These are phyloP conservation scores for Clonostachys solani DNA, from an alignment of 2,329 filamentous ascomycete species.

Conservation along the genomic window DNA sequence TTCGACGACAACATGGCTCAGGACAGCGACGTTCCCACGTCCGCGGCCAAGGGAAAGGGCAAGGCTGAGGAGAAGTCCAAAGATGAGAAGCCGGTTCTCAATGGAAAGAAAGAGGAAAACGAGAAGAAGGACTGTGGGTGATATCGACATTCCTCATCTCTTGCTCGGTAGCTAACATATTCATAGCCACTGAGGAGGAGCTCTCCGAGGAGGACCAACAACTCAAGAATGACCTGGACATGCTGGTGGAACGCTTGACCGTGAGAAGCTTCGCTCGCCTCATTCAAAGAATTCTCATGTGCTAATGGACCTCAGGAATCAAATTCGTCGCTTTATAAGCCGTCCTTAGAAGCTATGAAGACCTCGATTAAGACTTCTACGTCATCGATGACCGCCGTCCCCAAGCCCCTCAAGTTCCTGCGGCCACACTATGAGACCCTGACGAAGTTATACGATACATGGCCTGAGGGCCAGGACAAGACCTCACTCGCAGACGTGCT, in stretches of 20 bases:
- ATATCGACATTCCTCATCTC: conserved; percentile 2
- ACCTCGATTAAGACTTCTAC: conserved; percentile 98
- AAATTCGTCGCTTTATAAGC: conserved; percentile 82
- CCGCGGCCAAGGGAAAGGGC: conserved; percentile 92
- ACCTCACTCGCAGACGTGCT: conserved; percentile 89
- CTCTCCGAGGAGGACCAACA: conserved; percentile 97
- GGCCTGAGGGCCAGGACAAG: conserved; percentile 82
- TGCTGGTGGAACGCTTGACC: conserved; percentile 93
- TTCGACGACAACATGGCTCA: conserved; percentile 71
- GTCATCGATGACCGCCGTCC: conserved; percentile 98
- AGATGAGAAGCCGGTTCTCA: conserved; percentile 64
- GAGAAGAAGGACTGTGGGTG: conserved; percentile 41
- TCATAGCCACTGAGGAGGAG: conserved; percentile 62
- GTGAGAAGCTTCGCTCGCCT: conserved; percentile 39
- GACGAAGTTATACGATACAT: conserved; percentile 83
- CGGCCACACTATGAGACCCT: conserved; percentile 93
- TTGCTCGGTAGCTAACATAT: conserved; percentile 2
- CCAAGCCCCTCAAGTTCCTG: conserved; percentile 96
- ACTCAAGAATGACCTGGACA: conserved; percentile 95
- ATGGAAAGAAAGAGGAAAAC: conserved; percentile 77
- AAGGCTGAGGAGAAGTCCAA: conserved; percentile 74
- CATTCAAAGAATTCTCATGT: neutral
- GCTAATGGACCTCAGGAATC: conserved; percentile 53
- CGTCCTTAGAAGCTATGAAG: conserved; percentile 94
- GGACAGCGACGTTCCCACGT: conserved; percentile 81